Evolutionary conservation across 1,284 basidiomycete species (phyloP), one percentile per base, ranked within the genome.

Genomic region (Ustilago loliicola): DNA sequence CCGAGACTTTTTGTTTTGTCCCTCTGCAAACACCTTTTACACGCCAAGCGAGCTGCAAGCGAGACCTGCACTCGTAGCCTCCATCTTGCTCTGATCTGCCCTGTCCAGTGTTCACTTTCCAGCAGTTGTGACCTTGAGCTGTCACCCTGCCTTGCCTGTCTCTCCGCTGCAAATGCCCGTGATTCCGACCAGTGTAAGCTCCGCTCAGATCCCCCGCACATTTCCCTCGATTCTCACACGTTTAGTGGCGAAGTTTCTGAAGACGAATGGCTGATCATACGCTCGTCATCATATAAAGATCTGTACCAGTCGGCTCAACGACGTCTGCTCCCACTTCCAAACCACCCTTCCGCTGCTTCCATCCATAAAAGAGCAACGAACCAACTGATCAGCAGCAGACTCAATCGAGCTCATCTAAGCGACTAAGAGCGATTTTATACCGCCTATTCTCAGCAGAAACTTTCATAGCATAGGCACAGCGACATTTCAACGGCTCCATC

Each of bases 11-110:
- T 7, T 25, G 25, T 9, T 25, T 29, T 50, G 23, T 10, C 25
- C 23, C 25, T 48, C 45, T 27, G n/a, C 45, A 48, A 9, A 50
- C 27, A 27, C n/a, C 40, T 65, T 29, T 29, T 42, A 55, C 57
- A 51, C 57, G 42, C 56, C 52, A 60, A 69, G 61, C 67, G 67
- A 69, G 61, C 29, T 56, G 47, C 62, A 60, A 4, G 25, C 48
- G 27, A 50, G 48, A 50, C 30, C 61, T 19, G 15, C 15, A 9
- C 7, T 52, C n/a, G 45, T 32, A 21, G 15, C 58, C 50, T 32
- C 29, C 13, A 6, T 53, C 38, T 32, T 34, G 38, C 27, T 45
- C 42, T 57, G 11, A 29, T 30, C 48, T 30, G 48, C 25, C n/a
- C 11, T n/a, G 42, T 1, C 3, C 7, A 8, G n/a, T 21, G n/a